Evolutionary conservation across 257 asterid species (phyloP), one percentile per base, ranked within the genome.

Genomic region (Voacanga thouarsii): DNA sequence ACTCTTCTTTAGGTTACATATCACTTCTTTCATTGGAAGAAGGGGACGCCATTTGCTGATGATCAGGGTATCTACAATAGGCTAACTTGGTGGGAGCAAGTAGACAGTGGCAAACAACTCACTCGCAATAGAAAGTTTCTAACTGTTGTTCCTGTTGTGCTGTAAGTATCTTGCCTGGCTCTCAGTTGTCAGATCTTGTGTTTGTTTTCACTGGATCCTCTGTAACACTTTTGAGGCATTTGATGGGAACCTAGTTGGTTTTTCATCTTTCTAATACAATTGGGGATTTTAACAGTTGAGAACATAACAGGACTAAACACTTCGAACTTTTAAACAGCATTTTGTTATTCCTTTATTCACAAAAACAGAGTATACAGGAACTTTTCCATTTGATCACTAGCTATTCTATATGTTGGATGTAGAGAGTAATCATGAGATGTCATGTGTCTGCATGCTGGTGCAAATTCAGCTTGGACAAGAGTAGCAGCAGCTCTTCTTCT

Each of bases 71-170:
- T 92, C 87, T 92, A 90, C 91, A 92, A 92, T 76, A 83, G 96
- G 83, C 79, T 92, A 91, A 92, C 97, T 55, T 92, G 97, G 97
- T 92, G 97, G 97, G 97, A 92, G 86, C 97, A 90, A 77, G 79
- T 92, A 71, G 97, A 92, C 61, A 89, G 55, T 76, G 96, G 97
- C 83, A 87, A 92, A 81, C 96, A 90, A 83, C 96, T 90, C 83
- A 90, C 97, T 50, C 92, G 89, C 82, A 92, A 90, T 78, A 88
- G 96, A 81, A 92, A 92, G 87, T 92, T 92, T 86, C 89, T 92
- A 66, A 91, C 93, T 0, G 91, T 91, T 60, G 95, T 88, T 18
- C 96, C 94, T 18, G 87, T 92, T 65, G 94, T 91, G 75, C 81
- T 92, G 97, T 91, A 89, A 90, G 96, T 81, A 41, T 39, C 50